A percentile compares a stretch with the other conserved stretches of the same genome.
Evolutionary conservation across 805 yeast species (phyloP).

Genomic region (Kazachstania viticola): DNA sequence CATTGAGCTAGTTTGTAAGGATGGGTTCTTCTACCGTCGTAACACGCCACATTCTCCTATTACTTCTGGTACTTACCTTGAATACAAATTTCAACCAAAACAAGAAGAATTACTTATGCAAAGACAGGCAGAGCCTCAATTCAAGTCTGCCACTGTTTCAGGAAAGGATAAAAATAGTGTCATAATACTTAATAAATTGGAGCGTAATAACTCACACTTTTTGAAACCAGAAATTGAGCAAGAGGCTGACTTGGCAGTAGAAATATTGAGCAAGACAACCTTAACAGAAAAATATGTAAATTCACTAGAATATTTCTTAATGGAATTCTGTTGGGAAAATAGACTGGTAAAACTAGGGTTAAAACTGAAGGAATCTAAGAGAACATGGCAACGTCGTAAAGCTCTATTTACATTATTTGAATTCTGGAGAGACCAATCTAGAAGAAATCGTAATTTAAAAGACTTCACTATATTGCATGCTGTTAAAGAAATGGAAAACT

Average conservation of each 20-base stretch:
- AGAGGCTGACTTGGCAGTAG: constrained; percentile 21
- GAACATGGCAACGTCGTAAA: constrained; percentile 29
- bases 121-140: constrained; percentile 3
- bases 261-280: constrained; percentile 18
- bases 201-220: constrained; percentile 22
- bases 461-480: constrained; percentile 24
- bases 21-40: constrained; percentile 24
- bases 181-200: constrained; percentile 9
- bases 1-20: constrained; percentile 22
- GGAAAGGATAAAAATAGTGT: neutral
- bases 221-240: constrained; percentile 19
- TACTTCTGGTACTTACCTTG: constrained; percentile 22
- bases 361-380: constrained; percentile 24
- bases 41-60: constrained; percentile 20
- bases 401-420: constrained; percentile 27
- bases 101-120: constrained; percentile 19
- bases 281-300: constrained; percentile 27
- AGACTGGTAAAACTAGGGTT: constrained; percentile 23
- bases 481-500: constrained; percentile 28
- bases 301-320: constrained; percentile 25
- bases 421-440: constrained; percentile 28
- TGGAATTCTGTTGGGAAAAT: constrained; percentile 29
- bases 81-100: constrained; percentile 22
- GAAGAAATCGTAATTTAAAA: constrained; percentile 21
- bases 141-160: neutral